These are phyloP conservation scores for Panicum hallii DNA, from an alignment of 202 grass and related monocot species.

Conservation along the genomic window DNA sequence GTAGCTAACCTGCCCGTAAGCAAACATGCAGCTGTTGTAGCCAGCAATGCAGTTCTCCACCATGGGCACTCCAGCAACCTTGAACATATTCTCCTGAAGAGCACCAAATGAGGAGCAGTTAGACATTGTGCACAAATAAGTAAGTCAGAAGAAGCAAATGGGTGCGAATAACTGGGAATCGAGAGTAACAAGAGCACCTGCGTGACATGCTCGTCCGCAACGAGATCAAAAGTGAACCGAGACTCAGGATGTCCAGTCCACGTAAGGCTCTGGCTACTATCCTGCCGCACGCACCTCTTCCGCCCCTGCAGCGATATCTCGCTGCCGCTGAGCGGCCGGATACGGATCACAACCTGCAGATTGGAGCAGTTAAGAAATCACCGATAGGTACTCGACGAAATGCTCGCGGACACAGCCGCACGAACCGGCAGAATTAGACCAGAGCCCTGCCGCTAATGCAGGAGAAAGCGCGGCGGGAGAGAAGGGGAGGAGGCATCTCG, in stretches of 20 bases:
- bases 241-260: conserved; percentile 92
- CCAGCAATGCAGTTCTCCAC: conserved; percentile 95
- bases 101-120: conserved; percentile 31
- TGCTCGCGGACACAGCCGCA: not conserved
- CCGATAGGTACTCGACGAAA: conserved; percentile 32
- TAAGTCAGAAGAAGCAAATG: not conserved
- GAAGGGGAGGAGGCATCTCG: not conserved
- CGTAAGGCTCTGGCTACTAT: conserved; percentile 74
- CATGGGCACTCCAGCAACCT: conserved; percentile 93
- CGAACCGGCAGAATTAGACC: not conserved
- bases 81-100: conserved; percentile 82
- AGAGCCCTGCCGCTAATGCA: not conserved
- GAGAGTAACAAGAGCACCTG: conserved; percentile 58
- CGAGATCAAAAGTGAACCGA: conserved; percentile 92
- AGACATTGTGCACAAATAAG: conserved; percentile 9
- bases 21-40: conserved; percentile 99
- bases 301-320: conserved; percentile 86
- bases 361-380: not conserved
- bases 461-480: not conserved
- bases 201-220: conserved; percentile 90
- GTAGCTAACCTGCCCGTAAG: conserved; percentile 88
- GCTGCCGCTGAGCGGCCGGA: conserved; percentile 74
- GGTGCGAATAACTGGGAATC: not conserved
- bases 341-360: conserved; percentile 80
- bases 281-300: conserved; percentile 76